A percentile compares a stretch with the other conserved stretches of the same genome.
These are phyloP conservation scores for Aureobasidium subglaciale DNA, from an alignment of 2,329 filamentous ascomycete species.

Conservation along the genomic window DNA sequence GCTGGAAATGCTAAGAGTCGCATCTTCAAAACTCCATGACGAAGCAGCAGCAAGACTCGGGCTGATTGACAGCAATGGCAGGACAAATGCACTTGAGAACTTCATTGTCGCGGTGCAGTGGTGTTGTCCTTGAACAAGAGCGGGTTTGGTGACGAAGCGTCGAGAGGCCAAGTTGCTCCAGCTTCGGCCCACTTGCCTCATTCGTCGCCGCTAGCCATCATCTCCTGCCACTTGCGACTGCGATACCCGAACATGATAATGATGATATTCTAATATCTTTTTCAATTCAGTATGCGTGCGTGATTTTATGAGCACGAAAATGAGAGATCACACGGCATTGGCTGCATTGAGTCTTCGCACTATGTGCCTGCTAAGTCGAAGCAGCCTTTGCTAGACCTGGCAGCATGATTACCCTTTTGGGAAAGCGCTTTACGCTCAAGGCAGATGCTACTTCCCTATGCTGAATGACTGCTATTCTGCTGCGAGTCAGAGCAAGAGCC, in stretches of 20 bases:
- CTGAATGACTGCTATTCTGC: background rate
- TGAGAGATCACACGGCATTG: background rate
- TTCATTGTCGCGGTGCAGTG: constrained; percentile 22
- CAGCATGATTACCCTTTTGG: constrained; percentile 6
- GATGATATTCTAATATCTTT: no score
- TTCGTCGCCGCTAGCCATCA: background rate
- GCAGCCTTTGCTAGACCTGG: background rate
- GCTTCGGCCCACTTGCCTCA: constrained; percentile 6
- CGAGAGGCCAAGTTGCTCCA: constrained; percentile 11
- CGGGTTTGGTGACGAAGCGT: constrained; percentile 15
- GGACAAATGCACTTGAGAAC: constrained; percentile 19
- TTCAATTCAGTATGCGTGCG: background rate
- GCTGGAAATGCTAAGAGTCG: constrained; percentile 55
- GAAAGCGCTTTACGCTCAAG: background rate
- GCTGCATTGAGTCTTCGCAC: background rate
- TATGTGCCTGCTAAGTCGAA: background rate
- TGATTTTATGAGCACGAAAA: background rate
- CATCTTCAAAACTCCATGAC: constrained; percentile 70
- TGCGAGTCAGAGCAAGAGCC: background rate
- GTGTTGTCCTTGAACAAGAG: background rate
- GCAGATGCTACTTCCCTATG: background rate
- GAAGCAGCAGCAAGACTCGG: constrained; percentile 41
- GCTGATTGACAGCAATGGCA: constrained; percentile 20
- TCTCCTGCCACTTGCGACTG: background rate
- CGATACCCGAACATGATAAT: background rate